Evolutionary conservation across 2,329 filamentous ascomycete species (phyloP).

Genomic region (Penicillium occitanis): DNA sequence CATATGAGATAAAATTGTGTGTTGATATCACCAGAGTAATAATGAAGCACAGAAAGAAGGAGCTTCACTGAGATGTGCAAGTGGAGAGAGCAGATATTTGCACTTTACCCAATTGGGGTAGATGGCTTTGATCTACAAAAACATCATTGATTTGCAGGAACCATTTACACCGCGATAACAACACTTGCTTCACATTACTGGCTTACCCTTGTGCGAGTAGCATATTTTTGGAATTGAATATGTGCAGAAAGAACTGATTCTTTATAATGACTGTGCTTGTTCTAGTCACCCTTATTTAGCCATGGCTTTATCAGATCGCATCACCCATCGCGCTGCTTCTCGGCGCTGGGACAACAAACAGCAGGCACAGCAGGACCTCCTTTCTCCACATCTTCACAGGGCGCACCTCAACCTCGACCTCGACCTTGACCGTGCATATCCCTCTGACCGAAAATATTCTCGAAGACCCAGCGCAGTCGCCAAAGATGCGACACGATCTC

Average conservation of each 20-base stretch:
- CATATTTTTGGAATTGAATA: neutral
- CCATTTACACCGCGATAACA: neutral
- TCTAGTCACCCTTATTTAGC: slow-evolving; percentile 18
- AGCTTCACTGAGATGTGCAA: neutral
- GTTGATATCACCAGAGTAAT: neutral
- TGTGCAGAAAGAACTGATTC: neutral
- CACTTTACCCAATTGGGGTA: slow-evolving; percentile 4
- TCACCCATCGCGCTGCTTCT: slow-evolving; percentile 28
- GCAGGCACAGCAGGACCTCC: slow-evolving; percentile 22
- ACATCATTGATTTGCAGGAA: slow-evolving; percentile 8
- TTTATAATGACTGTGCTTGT: neutral
- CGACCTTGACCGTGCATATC: slow-evolving; percentile 27
- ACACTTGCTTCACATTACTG: neutral
- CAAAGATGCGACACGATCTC: slow-evolving; percentile 32
- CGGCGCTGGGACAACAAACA: slow-evolving; percentile 33
- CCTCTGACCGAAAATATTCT: slow-evolving; percentile 27
- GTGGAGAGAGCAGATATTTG: neutral
- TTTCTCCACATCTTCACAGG: slow-evolving; percentile 27
- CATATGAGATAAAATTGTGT: neutral
- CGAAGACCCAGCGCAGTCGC: slow-evolving; percentile 32
- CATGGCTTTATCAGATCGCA: slow-evolving; percentile 38
- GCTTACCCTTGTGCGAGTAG: neutral
- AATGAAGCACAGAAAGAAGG: neutral
- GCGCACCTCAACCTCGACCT: slow-evolving; percentile 24
- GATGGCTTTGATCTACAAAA: slow-evolving; percentile 7